A percentile compares a stretch with the other conserved stretches of the same genome.
Evolutionary conservation across 164 flowering plant genomes (phyloP).

Genomic region (Houttuynia cordata): DNA sequence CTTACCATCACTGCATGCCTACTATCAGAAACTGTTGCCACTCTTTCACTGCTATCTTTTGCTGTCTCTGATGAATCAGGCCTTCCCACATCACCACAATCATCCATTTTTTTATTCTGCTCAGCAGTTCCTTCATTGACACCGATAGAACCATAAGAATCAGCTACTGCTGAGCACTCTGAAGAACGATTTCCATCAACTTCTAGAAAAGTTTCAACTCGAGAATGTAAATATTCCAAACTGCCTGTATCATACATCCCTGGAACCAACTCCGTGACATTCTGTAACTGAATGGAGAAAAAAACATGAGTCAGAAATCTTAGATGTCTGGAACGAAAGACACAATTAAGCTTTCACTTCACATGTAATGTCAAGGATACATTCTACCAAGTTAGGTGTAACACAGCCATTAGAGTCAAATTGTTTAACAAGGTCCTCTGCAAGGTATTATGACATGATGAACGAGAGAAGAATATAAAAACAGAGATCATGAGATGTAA

Average conservation of each 20-base stretch:
- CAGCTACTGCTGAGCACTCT: too few relatives aligned
- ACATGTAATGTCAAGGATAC: too few relatives aligned
- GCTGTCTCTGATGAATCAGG: too few relatives aligned
- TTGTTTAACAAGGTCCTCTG: too few relatives aligned
- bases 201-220: slow-evolving; percentile 36
- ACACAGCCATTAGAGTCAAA: too few relatives aligned
- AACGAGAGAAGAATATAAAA: background rate
- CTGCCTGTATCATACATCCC: slow-evolving; percentile 34
- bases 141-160: too few relatives aligned
- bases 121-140: too few relatives aligned
- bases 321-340: background rate
- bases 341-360: background rate
- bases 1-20: too few relatives aligned
- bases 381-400: too few relatives aligned
- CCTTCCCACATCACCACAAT: slow-evolving; percentile 7
- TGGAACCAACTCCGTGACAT: slow-evolving; percentile 41
- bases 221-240: slow-evolving; percentile 27
- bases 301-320: too few relatives aligned
- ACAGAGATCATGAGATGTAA: background rate
- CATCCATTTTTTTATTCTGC: slow-evolving; percentile 11
- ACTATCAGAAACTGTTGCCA: background rate
- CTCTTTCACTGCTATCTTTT: slow-evolving; percentile 14
- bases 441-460: background rate
- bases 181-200: slow-evolving; percentile 11
- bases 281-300: slow-evolving; percentile 44